Base-by-base conservation (phyloP, 2,329 filamentous ascomycete genomes). In the Didymella segeticola region DNA sequence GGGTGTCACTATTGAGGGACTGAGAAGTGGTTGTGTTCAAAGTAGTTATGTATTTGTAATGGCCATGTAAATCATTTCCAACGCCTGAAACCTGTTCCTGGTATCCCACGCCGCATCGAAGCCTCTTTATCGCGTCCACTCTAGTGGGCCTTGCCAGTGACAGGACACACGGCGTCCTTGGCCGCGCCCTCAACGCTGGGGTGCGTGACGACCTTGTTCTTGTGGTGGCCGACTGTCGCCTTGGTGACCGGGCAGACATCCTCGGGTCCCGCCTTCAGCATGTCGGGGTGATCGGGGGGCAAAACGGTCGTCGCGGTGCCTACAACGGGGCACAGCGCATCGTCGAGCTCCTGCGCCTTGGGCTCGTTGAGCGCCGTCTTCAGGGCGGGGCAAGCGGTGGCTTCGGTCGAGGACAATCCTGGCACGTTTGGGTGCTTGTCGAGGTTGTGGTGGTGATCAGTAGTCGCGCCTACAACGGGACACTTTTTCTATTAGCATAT, bases 401-500 rank as follows among this genome's bases (percentile, higher is more conserved):
- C 77, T 19, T 62, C 60, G 33, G 51, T 58, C 51, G 23, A 66
- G 57, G 39, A 66, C 65, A 4, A 12, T 23, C 23, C 19, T 3
- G 72, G 68, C 22, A 74, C 66, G 12, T 69, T 66, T 9, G 77
- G 77, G 64, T 79, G 77, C 56, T 73, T 69, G 63, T 74, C 71
- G 30, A 75, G 70, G 64, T 73, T 73, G 63, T 76, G 73, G 68
- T 79, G 78, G 67, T 79, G 77, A 50, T 73, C 71, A 46, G 77
- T 77, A 34, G 71, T 78, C 37, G 78, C 78, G 59, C 78, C 78
- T 49, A 78, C 77, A 6, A 79, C 67, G 0, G 77, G 77, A 69
- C 77, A 79, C 60, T 75, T 67, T 36, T 26, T 3, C 9, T 1
- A 30, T 36, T 9, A 31, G 57, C 47, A 47, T 23, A 20, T n/a